phyloP scores from a whole-genome alignment of 768 basidiomycete genomes.

The Daedaleopsis sinensis region DNA sequence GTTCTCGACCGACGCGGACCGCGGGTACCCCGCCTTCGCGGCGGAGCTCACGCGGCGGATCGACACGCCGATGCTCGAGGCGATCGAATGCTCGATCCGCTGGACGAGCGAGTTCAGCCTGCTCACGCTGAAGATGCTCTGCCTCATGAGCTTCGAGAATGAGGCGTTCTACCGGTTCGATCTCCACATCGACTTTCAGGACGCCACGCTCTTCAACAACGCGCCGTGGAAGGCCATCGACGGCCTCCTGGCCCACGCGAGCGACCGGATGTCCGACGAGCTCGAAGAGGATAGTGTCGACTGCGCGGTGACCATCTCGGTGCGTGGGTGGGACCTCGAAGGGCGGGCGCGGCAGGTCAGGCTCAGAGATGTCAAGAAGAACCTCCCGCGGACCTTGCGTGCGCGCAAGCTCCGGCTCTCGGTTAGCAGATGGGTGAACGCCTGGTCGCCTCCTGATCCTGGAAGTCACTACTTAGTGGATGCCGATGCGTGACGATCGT shows the following conservation, averaged over 20 bases:
- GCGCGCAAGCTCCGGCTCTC: background rate
- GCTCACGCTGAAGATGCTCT: constrained; percentile 5
- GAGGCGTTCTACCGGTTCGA: background rate
- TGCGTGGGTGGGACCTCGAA: background rate
- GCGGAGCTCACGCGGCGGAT: background rate
- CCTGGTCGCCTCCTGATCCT: background rate
- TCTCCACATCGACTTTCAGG: constrained; percentile 1
- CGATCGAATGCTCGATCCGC: background rate
- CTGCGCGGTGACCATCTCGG: background rate
- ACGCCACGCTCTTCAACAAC: background rate
- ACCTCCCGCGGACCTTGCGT: background rate
- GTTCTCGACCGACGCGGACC: background rate
- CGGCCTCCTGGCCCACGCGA: background rate
- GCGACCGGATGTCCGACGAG: background rate
- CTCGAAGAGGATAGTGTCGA: background rate
- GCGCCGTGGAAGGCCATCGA: constrained; percentile 10
- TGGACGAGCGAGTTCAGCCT: constrained; percentile 10
- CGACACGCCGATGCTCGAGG: constrained; percentile 5
- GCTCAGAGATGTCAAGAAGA: background rate
- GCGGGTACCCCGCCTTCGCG: constrained; percentile 1
- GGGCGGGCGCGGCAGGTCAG: background rate
- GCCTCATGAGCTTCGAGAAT: background rate
- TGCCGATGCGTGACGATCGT: no score
- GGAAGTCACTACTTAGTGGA: background rate
- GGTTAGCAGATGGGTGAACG: background rate